Base-by-base conservation (phyloP, 2,329 filamentous ascomycete species). In the Sclerotiophoma versabilis region DNA sequence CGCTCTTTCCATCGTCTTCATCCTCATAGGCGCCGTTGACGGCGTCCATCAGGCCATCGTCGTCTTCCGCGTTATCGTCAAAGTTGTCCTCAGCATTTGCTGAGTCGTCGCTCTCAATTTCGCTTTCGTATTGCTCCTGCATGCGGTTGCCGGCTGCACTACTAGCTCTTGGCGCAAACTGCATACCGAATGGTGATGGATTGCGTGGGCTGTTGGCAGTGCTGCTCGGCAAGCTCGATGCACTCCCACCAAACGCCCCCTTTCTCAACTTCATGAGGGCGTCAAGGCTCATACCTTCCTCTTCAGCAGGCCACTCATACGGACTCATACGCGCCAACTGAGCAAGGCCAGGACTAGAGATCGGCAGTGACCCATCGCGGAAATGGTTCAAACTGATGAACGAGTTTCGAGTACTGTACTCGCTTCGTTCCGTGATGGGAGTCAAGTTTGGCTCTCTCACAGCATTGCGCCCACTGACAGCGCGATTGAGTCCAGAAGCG, bases 321-420 rank as follows among this genome's bases (percentile, higher is more conserved):
- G 81, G 76, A 47, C 78, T 81, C 47, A 86, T 71, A 6, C 74
- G 58, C 20, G 91, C 89, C 20, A 96, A 79, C 70, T 96, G 90
- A 0, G 90, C 89, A 20, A 96, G 80, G 0, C 89, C 89, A 14
- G 53, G 53, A 61, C 88, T 91, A 26, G 87, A 81, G 2, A 91
- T 66, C 0, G 81, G 76, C 27, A 72, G 51, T 71, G 77, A 33
- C 78, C 84, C 52, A 80, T 84, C 54, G 10, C 76, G 71, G 54
- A 77, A 76, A 48, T 78, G 76, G 20, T 85, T 84, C 57, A 93
- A 79, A 54, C 89, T 91, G 79, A 96, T 90, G 54, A 96, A 85
- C 0, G 91, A 96, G 71, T 97, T 98, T 37, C 95, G 87, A 54
- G 96, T 96, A 34, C 92, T 96, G 79, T 96, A 97, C 75, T 99